Evolutionary conservation across 2,329 filamentous ascomycete genomes (phyloP), one percentile per base, ranked within the genome.

Genomic region (Diaporthe sp.): DNA sequence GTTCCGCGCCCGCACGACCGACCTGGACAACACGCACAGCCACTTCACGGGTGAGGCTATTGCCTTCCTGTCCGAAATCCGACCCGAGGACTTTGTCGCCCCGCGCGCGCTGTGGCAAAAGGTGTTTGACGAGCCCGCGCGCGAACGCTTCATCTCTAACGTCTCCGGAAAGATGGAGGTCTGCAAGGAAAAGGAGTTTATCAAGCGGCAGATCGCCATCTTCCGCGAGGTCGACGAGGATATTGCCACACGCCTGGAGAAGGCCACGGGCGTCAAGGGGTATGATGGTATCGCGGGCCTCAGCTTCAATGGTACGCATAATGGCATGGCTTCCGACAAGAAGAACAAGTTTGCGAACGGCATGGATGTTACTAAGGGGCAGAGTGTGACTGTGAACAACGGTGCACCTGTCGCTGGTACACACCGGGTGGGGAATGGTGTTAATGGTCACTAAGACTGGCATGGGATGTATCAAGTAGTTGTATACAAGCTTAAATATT

Each of bases 191-290:
- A 83, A 90, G 76, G 91, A 92, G 80, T 88, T 91, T 4, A 84
- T 92, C 81, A 92, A 90, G 85, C 84, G 90, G 22, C 89, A 92
- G 81, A 92, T 92, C 74, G 88, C 86, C 70, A 92, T 92, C 79
- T 92, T 92, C 85, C 85, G 90, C 2, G 90, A 92, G 79, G 90
- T 92, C 0, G 88, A 87, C 9, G 84, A 88, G 0, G 90, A 92
- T 66, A 83, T 92, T 37, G 91, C 90, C 0, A 79, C 82, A 13
- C 83, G 90, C 0, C 79, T 92, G 0, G 91, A 92, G 84, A 92
- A 92, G 84, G 89, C 89, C 0, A 91, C 89, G 3, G 90, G 91
- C 10, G 25, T 74, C 22, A 88, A 90, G 83, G 90, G 90, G 0
- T 91, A 92, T 73, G 84, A 86, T 27, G 88, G 89, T 0, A 92